Percentiles rank a stretch among this genome's conserved stretches.
Conservation (phyloP, 768 basidiomycete species). For the Tephrocybe sp. region DNA sequence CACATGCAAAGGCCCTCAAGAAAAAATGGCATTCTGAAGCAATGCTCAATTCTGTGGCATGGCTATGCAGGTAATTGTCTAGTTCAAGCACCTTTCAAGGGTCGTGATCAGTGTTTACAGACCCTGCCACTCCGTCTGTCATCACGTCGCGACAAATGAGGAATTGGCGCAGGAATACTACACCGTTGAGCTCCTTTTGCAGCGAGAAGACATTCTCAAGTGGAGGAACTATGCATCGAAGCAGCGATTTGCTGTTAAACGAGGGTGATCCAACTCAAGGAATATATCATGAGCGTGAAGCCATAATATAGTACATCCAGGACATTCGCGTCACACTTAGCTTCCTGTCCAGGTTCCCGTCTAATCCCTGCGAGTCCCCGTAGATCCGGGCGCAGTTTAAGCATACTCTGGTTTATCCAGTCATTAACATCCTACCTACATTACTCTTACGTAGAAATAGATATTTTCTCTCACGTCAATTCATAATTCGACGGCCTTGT, state of each 20-base stretch:
- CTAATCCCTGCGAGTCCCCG: too few relatives aligned
- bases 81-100: background rate
- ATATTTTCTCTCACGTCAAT: background rate
- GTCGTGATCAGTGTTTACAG: constrained; percentile 22
- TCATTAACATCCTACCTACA: background rate
- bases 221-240: constrained; percentile 56
- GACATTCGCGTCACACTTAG: too few relatives aligned
- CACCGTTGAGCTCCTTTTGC: constrained; percentile 47
- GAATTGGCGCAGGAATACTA: constrained; percentile 48
- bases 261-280: too few relatives aligned
- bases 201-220: constrained; percentile 52
- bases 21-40: constrained; percentile 53
- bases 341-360: too few relatives aligned
- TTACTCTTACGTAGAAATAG: background rate
- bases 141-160: constrained; percentile 48
- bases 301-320: too few relatives aligned
- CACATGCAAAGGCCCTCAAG: constrained; percentile 53
- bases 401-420: too few relatives aligned
- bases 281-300: too few relatives aligned
- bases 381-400: too few relatives aligned
- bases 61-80: constrained; percentile 46
- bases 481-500: too few relatives aligned
- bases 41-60: constrained; percentile 57
- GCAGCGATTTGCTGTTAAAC: constrained; percentile 33
- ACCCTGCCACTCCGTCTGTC: constrained; percentile 51